Conservation (phyloP, 257 asterid genomes). For the Ajuga chamaepitys region DNA sequence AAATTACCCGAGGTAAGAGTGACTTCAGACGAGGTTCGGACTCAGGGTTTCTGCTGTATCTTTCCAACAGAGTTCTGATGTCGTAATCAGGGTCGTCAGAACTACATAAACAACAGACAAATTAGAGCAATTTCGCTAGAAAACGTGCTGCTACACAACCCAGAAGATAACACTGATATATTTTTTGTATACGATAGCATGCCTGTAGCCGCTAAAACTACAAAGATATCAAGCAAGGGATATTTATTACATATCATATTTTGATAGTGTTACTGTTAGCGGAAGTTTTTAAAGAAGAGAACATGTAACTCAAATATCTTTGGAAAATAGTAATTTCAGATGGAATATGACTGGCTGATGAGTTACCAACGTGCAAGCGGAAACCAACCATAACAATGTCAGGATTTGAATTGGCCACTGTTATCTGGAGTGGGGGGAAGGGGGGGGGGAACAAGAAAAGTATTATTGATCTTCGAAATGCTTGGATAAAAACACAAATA, state of each 20-base stretch:
- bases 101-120: slow-evolving; percentile 31
- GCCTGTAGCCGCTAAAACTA: not conserved
- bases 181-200: no score
- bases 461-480: no score
- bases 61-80: slow-evolving; percentile 49
- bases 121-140: not conserved
- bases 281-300: not conserved
- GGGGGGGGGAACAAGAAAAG: no score
- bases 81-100: slow-evolving; percentile 78
- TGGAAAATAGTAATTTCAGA: no score
- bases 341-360: no score
- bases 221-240: not conserved
- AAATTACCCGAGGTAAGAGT: slow-evolving; percentile 78
- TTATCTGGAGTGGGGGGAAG: no score
- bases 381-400: not conserved
- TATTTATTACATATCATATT: not conserved
- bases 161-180: not conserved
- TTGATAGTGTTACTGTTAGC: not conserved
- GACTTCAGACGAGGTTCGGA: slow-evolving; percentile 71
- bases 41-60: slow-evolving; percentile 61
- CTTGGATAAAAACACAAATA: no score
- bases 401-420: slow-evolving; percentile 25
- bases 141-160: not conserved
- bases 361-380: no score
- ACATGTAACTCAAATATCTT: not conserved